These are phyloP conservation scores for Fusarium nematophilum DNA, from an alignment of 2,329 filamentous ascomycete genomes.

Conservation along the genomic window DNA sequence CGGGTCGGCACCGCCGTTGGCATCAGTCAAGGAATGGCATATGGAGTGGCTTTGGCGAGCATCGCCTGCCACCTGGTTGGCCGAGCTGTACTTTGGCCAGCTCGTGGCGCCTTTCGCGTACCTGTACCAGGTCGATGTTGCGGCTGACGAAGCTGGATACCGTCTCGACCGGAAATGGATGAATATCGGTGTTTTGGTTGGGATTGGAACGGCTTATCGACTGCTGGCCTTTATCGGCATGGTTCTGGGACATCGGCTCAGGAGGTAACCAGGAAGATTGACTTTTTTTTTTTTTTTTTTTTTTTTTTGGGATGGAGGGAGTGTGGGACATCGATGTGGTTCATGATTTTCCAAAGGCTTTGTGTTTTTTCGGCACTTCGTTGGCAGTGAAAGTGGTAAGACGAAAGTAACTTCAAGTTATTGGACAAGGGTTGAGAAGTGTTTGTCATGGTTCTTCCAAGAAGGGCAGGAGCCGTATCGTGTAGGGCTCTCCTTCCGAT, in stretches of 20 bases:
- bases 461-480: constrained; percentile 7
- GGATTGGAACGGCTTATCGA: constrained; percentile 58
- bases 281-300: too few relatives aligned
- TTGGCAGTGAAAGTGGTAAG: background rate
- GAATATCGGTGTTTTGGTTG: constrained; percentile 58
- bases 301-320: too few relatives aligned
- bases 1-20: constrained; percentile 63
- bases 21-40: constrained; percentile 62
- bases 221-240: constrained; percentile 52
- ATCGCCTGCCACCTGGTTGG: constrained; percentile 66
- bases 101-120: constrained; percentile 61
- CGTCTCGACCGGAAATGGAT: constrained; percentile 55
- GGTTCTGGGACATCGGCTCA: constrained; percentile 35
- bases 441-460: background rate
- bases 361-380: too few relatives aligned
- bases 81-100: constrained; percentile 66
- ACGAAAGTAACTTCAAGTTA: too few relatives aligned
- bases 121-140: constrained; percentile 62
- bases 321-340: too few relatives aligned
- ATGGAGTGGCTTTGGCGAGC: constrained; percentile 67
- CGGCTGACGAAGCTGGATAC: constrained; percentile 57
- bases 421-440: background rate
- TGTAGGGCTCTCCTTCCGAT: constrained; percentile 1
- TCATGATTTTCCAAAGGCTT: too few relatives aligned
- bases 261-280: too few relatives aligned